phyloP scores from a whole-genome alignment of 192 early-diverging fungal species.

The Coemansia sp. region DNA sequence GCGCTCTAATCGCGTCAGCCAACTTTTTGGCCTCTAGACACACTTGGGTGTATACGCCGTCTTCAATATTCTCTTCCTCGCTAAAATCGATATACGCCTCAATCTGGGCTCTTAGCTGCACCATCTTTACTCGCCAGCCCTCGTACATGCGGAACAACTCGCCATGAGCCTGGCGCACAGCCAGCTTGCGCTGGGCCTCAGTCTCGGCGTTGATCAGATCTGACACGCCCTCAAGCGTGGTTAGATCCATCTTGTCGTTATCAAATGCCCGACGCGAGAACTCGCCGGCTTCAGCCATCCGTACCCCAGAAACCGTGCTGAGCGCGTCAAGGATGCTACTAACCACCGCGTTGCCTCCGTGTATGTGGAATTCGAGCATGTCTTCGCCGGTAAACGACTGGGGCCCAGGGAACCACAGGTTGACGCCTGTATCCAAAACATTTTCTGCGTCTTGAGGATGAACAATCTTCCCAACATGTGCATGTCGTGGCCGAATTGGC shows the following conservation, averaged over 20 bases:
- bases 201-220: slow-evolving; percentile 81
- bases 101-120: slow-evolving; percentile 60
- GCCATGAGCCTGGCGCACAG: slow-evolving; percentile 70
- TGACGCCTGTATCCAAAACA: slow-evolving; percentile 59
- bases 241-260: slow-evolving; percentile 71
- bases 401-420: slow-evolving; percentile 48
- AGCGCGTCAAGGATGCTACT: slow-evolving; percentile 59
- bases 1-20: slow-evolving; percentile 27
- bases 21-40: slow-evolving; percentile 5
- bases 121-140: slow-evolving; percentile 60
- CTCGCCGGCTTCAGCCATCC: slow-evolving; percentile 74
- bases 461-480: slow-evolving; percentile 16
- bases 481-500: slow-evolving; percentile 9
- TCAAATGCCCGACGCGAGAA: slow-evolving; percentile 75
- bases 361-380: slow-evolving; percentile 71
- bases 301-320: slow-evolving; percentile 42
- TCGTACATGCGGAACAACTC: slow-evolving; percentile 64
- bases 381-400: slow-evolving; percentile 77
- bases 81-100: slow-evolving; percentile 80
- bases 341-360: slow-evolving; percentile 72
- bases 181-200: slow-evolving; percentile 66
- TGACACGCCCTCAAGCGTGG: slow-evolving; percentile 69
- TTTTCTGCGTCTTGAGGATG: slow-evolving; percentile 42
- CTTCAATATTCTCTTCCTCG: slow-evolving; percentile 79
- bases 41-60: slow-evolving; percentile 52